Conservation (phyloP, 768 basidiomycete genomes). For the Tulasnella sp. region DNA sequence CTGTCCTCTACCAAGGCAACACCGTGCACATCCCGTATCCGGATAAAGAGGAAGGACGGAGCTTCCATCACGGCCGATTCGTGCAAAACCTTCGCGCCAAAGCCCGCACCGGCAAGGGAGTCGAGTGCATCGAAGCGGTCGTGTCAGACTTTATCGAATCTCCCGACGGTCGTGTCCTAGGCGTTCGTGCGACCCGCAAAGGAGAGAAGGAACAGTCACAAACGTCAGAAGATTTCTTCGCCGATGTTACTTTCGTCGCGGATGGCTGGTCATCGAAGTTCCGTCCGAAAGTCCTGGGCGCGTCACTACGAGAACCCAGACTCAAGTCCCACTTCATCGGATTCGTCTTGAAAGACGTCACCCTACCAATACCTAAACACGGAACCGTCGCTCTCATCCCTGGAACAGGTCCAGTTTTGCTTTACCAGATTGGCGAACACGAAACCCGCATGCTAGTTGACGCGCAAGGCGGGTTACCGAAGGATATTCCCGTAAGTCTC, state of each 20-base stretch:
- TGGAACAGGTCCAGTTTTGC: slow-evolving; percentile 73
- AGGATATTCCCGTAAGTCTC: slow-evolving; percentile 55
- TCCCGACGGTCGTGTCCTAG: slow-evolving; percentile 44
- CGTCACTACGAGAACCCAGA: slow-evolving; percentile 17
- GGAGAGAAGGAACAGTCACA: slow-evolving; percentile 27
- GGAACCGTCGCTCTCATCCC: slow-evolving; percentile 78
- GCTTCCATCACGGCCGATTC: slow-evolving; percentile 91
- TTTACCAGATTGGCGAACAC: slow-evolving; percentile 82
- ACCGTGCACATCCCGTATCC: slow-evolving; percentile 89
- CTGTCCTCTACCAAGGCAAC: slow-evolving; percentile 53
- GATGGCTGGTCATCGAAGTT: slow-evolving; percentile 97
- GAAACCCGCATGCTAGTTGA: slow-evolving; percentile 94
- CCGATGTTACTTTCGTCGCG: slow-evolving; percentile 74
- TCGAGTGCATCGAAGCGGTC: slow-evolving; percentile 77
- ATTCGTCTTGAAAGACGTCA: slow-evolving; percentile 64
- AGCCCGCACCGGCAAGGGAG: slow-evolving; percentile 46
- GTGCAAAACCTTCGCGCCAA: slow-evolving; percentile 65
- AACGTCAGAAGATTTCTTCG: slow-evolving; percentile 40
- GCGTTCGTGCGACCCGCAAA: slow-evolving; percentile 49
- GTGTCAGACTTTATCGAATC: slow-evolving; percentile 64
- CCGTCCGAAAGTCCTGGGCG: slow-evolving; percentile 38
- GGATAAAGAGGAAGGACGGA: slow-evolving; percentile 52
- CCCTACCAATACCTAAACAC: slow-evolving; percentile 59
- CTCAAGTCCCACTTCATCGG: slow-evolving; percentile 78
- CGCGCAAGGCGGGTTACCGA: slow-evolving; percentile 70